phyloP scores from a whole-genome alignment of 306 rosid genomes.

The Phaseolus lunatus region DNA sequence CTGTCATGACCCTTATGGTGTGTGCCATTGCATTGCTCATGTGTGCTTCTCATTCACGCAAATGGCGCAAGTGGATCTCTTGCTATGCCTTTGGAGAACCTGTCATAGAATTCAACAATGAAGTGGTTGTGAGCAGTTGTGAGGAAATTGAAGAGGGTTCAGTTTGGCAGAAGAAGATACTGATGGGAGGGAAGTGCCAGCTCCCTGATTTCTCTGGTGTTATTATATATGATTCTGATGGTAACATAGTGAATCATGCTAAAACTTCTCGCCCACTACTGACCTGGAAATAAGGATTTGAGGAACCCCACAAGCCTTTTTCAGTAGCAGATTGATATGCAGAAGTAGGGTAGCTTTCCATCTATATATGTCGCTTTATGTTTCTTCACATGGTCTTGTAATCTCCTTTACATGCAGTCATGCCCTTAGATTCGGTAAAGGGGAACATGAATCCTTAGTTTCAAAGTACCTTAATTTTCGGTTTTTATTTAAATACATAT shows the following conservation, averaged over 20 bases:
- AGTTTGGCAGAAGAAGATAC: constrained; percentile 87
- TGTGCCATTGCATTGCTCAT: constrained; percentile 71
- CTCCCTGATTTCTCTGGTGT: constrained; percentile 93
- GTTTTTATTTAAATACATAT: too few species aligned
- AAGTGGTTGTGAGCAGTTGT: constrained; percentile 33
- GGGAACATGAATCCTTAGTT: too few species aligned
- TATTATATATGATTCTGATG: constrained; percentile 77
- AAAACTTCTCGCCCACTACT: constrained; percentile 61
- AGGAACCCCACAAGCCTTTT: neutral
- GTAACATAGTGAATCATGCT: constrained; percentile 61
- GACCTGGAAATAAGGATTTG: constrained; percentile 63
- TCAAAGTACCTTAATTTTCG: too few species aligned
- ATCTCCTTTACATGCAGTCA: neutral
- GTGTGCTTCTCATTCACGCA: constrained; percentile 83
- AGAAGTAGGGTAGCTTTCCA: neutral
- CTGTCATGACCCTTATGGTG: constrained; percentile 56
- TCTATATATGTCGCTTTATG: neutral
- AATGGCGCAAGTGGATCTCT: constrained; percentile 59
- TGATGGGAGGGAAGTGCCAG: constrained; percentile 94
- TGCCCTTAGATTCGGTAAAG: too few species aligned
- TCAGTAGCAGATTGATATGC: neutral
- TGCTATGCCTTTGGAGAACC: constrained; percentile 55
- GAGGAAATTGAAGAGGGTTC: constrained; percentile 58
- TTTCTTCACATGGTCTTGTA: neutral
- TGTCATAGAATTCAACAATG: constrained; percentile 56